Evolutionary conservation across 306 rosid genomes (phyloP).

Genomic region (Clitoria ternatea): DNA sequence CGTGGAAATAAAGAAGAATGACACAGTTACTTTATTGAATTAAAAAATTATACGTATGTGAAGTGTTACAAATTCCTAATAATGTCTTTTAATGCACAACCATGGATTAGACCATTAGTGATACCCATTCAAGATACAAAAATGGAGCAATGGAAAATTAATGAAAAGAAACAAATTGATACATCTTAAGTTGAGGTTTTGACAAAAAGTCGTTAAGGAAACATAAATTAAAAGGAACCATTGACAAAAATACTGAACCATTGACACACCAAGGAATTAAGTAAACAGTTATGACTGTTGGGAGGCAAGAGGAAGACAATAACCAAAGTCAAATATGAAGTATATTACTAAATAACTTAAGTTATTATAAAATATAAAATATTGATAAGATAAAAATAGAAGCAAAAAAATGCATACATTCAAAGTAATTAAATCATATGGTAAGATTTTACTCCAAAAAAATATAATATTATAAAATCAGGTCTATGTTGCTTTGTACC

Average conservation of each 20-base stretch:
- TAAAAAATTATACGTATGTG: neutral
- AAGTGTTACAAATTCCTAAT: too few species aligned
- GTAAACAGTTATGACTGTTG: neutral
- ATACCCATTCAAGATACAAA: neutral
- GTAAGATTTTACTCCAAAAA: too few species aligned
- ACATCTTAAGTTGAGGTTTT: too few species aligned
- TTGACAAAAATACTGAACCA: neutral
- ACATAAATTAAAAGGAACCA: neutral
- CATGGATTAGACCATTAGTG: neutral
- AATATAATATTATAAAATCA: too few species aligned
- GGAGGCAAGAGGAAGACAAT: neutral
- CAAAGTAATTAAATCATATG: too few species aligned
- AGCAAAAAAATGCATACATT: too few species aligned
- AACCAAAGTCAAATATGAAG: neutral
- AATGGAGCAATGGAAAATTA: too few species aligned
- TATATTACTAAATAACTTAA: too few species aligned
- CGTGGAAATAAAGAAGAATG: neutral
- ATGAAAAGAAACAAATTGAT: too few species aligned
- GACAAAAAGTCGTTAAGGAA: neutral
- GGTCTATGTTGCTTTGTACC: too few species aligned
- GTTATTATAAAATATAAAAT: too few species aligned
- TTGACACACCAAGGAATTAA: neutral
- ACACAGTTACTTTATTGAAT: neutral
- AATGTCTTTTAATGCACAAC: neutral
- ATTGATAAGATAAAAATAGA: too few species aligned